Conservation (phyloP, 257 asterid species). For the Solanum ahanhuiri region DNA sequence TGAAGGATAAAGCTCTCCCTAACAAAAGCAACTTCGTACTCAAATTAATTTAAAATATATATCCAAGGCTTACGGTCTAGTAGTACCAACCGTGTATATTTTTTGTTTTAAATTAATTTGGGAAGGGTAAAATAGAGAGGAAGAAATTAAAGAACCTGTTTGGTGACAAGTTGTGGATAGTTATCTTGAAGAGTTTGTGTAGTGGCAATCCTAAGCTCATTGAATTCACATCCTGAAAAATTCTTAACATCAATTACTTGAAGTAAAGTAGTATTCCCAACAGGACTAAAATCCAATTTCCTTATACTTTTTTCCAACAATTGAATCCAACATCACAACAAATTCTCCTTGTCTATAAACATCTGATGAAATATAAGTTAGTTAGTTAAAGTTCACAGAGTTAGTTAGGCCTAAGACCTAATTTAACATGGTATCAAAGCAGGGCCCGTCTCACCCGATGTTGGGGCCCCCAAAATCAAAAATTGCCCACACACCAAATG, state of each 20-base stretch:
- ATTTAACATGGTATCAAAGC: no score
- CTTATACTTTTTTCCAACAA: slow-evolving; percentile 54
- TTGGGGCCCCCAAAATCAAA: no score
- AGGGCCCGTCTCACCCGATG: no score
- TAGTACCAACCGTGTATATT: no score
- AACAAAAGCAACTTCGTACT: no score
- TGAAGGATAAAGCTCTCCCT: no score
- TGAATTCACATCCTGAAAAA: slow-evolving; percentile 40
- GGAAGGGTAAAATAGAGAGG: background rate
- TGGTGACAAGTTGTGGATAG: slow-evolving; percentile 19
- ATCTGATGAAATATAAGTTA: no score
- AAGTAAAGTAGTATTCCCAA: slow-evolving; percentile 40
- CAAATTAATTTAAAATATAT: no score
- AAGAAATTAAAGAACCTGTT: slow-evolving; percentile 15
- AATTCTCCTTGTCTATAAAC: slow-evolving; percentile 28
- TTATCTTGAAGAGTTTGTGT: slow-evolving; percentile 63
- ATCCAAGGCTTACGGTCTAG: background rate
- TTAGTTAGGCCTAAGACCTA: no score
- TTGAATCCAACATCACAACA: background rate
- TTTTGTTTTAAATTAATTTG: background rate
- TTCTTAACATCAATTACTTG: slow-evolving; percentile 60
- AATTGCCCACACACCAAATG: no score
- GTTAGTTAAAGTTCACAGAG: no score
- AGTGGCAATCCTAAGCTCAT: slow-evolving; percentile 49
- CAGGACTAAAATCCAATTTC: slow-evolving; percentile 48